phyloP scores from a whole-genome alignment of 1,139 yeast genomes.

The Candida pseudoviswanathii region DNA sequence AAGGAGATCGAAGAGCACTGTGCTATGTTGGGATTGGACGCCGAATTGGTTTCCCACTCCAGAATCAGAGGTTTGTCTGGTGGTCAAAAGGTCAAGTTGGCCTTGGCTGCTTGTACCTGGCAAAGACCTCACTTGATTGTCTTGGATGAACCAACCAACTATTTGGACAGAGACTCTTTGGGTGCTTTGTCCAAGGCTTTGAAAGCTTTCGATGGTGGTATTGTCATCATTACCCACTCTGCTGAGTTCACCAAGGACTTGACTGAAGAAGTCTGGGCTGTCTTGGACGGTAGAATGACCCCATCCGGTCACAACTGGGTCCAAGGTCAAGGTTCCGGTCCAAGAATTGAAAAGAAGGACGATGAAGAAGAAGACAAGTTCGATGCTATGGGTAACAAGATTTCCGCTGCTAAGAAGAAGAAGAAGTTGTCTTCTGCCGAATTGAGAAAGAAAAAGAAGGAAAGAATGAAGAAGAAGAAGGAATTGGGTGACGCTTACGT shows the following conservation, averaged over 20 bases:
- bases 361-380: conserved; percentile 97
- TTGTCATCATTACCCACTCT: conserved; percentile 98
- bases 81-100: conserved; percentile 99
- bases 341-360: conserved; percentile 95
- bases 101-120: conserved; percentile 99
- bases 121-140: conserved; percentile 99
- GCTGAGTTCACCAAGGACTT: conserved; percentile 99
- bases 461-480: conserved; percentile 99
- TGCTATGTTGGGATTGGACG: conserved; percentile 96
- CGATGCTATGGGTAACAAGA: conserved; percentile 99
- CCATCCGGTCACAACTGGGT: conserved; percentile 99
- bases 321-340: conserved; percentile 99
- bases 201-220: conserved; percentile 99
- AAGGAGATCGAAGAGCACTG: conserved; percentile 99
- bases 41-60: conserved; percentile 99
- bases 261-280: conserved; percentile 99
- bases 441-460: conserved; percentile 99
- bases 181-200: conserved; percentile 99
- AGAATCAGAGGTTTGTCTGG: conserved; percentile 99
- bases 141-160: conserved; percentile 99
- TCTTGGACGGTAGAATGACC: conserved; percentile 94
- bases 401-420: conserved; percentile 94
- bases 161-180: conserved; percentile 98
- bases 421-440: conserved; percentile 97
- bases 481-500: conserved; percentile 99